Base-by-base conservation (phyloP, 2,329 filamentous ascomycete genomes). In the Neonectria sp. region DNA sequence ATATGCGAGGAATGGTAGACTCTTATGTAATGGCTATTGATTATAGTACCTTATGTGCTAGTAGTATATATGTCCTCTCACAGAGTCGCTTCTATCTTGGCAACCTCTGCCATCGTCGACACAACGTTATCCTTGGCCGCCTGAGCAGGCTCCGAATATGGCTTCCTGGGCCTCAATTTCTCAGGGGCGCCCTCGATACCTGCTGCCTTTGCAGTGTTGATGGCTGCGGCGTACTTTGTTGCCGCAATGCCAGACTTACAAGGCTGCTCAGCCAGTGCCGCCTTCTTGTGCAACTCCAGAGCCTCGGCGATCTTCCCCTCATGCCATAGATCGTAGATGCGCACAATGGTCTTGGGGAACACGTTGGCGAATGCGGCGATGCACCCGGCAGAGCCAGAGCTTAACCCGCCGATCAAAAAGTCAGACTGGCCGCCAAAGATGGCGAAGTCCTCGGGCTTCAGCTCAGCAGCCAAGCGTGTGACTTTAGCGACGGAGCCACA, bases 401-500 rank as follows among this genome's bases (percentile, higher is more conserved):
- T 84, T 25, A 92, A 77, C 0, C 87, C 89, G 8, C 88, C 89
- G 58, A 92, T 82, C n/a, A 94, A 77, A 78, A 93, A 94, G 75
- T 95, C 92, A 1, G 88, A 89, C 80, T 94, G 92, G 0, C 93
- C 93, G 2, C 91, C 92, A 73, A 89, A 94, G 0, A 90, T 87
- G 0, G 90, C 87, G 75, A 95, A 95, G 3, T 83, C 76, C 1
- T 87, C 83, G 0, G 85, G 77, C 0, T 84, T 78, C 55, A 93
- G 79, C 68, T 83, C 78, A 13, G 83, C 83, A 0, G 80, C 79
- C 2, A 94, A 84, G 2, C 92, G 84, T 3, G 89, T 89, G 62
- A 94, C 86, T 78, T 93, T 94, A 57, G 90, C 92, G 33, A 93
- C 92, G 69, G 89, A 90, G 24, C 91, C 92, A 75, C 92, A 93